These are phyloP conservation scores for Geotrichum phurueaensis DNA, from an alignment of 1,139 yeast species.

Conservation along the genomic window DNA sequence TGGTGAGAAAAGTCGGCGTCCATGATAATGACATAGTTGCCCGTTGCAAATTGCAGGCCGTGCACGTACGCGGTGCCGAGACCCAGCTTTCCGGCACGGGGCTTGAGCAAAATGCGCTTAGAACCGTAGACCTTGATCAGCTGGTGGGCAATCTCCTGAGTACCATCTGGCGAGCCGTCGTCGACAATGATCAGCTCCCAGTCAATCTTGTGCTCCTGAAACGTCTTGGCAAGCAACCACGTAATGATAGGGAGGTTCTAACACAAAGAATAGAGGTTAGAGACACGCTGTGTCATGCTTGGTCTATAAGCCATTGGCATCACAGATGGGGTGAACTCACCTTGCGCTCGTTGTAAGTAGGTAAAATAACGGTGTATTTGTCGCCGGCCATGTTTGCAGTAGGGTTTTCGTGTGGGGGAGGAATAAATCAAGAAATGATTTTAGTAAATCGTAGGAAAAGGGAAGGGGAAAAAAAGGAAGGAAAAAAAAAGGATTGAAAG, in stretches of 20 bases:
- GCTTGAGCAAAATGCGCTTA: slow-evolving; percentile 58
- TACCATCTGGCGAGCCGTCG: slow-evolving; percentile 79
- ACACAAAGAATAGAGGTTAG: neutral
- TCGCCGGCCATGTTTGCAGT: slow-evolving; percentile 30
- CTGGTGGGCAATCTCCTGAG: slow-evolving; percentile 67
- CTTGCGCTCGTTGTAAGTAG: slow-evolving; percentile 72
- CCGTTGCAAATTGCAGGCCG: slow-evolving; percentile 66
- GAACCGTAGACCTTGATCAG: slow-evolving; percentile 57
- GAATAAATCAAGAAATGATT: neutral
- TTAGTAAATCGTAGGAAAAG: neutral
- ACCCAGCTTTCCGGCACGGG: slow-evolving; percentile 76
- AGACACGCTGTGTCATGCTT: neutral
- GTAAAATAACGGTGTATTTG: slow-evolving; percentile 71
- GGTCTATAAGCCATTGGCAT: neutral
- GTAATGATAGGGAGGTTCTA: slow-evolving; percentile 63
- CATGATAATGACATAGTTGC: slow-evolving; percentile 75
- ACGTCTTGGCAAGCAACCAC: slow-evolving; percentile 67
- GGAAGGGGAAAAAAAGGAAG: neutral
- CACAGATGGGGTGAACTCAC: slow-evolving; percentile 21
- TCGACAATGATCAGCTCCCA: slow-evolving; percentile 82
- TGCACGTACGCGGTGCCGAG: slow-evolving; percentile 80
- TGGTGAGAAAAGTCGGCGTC: slow-evolving; percentile 80
- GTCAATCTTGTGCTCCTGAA: slow-evolving; percentile 49
- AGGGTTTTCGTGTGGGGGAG: neutral
- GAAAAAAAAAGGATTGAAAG: neutral